phyloP scores from a whole-genome alignment of 176 grass and related monocot species.

The Paspalum vaginatum region DNA sequence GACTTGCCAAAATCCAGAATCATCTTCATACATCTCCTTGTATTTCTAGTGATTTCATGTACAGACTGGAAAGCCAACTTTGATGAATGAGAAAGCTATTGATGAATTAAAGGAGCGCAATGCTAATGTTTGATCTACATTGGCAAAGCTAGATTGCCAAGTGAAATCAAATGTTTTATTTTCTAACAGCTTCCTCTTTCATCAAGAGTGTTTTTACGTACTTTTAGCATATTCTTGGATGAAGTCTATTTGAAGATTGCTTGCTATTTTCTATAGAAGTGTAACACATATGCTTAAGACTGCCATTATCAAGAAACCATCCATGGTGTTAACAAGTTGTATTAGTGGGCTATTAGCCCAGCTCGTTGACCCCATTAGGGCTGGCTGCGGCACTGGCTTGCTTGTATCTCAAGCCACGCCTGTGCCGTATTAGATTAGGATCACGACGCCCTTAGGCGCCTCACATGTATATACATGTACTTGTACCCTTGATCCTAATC shows the following conservation, averaged over 20 bases:
- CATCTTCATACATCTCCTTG: conserved; percentile 17
- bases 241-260: conserved; percentile 22
- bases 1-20: too few relatives aligned
- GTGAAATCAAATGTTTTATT: conserved; percentile 76
- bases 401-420: too few relatives aligned
- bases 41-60: conserved; percentile 34
- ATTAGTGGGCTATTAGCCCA: too few relatives aligned
- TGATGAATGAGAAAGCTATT: conserved; percentile 79
- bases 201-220: neutral
- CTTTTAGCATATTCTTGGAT: neutral
- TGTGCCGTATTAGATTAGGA: too few relatives aligned
- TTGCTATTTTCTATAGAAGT: too few relatives aligned
- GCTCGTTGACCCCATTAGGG: too few relatives aligned
- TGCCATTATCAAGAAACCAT: conserved; percentile 34
- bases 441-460: too few relatives aligned
- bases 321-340: too few relatives aligned
- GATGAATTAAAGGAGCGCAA: conserved; percentile 87
- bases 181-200: conserved; percentile 25
- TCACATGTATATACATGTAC: too few relatives aligned
- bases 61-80: conserved; percentile 95
- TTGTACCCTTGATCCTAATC: too few relatives aligned
- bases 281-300: neutral
- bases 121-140: conserved; percentile 54
- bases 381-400: too few relatives aligned
- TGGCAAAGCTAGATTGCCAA: conserved; percentile 76